These are phyloP conservation scores for Aspergillus fructus DNA, from an alignment of 2,329 filamentous ascomycete genomes.

Conservation along the genomic window DNA sequence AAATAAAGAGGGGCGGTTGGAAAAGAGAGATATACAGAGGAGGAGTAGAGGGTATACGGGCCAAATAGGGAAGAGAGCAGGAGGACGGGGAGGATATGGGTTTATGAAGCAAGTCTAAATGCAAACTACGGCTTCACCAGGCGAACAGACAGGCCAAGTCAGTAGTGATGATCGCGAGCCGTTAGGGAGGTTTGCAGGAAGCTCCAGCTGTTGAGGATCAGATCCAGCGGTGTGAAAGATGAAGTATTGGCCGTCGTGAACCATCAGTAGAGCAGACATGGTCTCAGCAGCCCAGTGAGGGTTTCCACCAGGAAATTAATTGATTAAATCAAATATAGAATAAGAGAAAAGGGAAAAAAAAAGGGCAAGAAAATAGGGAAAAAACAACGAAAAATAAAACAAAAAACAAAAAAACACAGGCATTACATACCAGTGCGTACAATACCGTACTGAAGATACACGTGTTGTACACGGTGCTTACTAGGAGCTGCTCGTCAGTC, in stretches of 20 bases:
- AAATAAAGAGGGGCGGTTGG: not conserved
- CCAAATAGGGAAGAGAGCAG: slow-evolving; percentile 1
- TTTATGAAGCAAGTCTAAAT: slow-evolving; percentile 1
- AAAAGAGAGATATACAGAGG: not conserved
- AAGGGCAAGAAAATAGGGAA: slow-evolving; percentile 6
- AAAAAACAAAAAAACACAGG: slow-evolving; percentile 10
- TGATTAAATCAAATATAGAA: slow-evolving; percentile 10
- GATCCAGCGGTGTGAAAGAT: slow-evolving; percentile 8
- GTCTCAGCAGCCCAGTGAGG: not conserved
- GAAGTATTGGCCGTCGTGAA: slow-evolving; percentile 6
- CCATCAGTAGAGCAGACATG: not conserved
- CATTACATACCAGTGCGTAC: slow-evolving; percentile 6
- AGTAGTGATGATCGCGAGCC: slow-evolving; percentile 1
- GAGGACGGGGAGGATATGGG: slow-evolving; percentile 5
- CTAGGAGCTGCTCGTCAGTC: not conserved
- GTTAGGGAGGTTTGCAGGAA: slow-evolving; percentile 6
- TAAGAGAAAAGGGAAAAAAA: slow-evolving; percentile 13
- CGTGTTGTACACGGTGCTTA: not conserved
- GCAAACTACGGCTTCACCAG: not conserved
- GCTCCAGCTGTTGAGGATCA: not conserved
- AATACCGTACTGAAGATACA: slow-evolving; percentile 2
- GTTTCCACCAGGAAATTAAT: not conserved
- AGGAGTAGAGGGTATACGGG: not conserved
- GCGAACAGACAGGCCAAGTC: slow-evolving; percentile 1
- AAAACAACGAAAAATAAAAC: slow-evolving; percentile 12